Evolutionary conservation across 2,329 filamentous ascomycete genomes (phyloP).

Genomic region (Aureobasidium sp.): DNA sequence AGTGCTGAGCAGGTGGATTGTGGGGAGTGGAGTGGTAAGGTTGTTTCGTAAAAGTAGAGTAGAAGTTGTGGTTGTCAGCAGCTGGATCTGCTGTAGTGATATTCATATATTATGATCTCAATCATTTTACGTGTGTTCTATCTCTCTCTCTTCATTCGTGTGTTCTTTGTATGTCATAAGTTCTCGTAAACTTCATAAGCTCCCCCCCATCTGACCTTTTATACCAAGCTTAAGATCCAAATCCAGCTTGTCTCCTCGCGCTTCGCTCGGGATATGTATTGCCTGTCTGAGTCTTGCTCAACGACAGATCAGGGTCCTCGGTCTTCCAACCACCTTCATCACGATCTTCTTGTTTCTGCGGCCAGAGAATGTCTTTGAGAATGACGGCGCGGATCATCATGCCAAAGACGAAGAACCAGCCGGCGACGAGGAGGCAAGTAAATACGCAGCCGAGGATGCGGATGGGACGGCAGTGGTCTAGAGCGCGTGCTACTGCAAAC

Average conservation of each 20-base stretch:
- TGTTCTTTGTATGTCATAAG: background rate
- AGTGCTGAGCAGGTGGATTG: conserved; percentile 26
- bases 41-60: background rate
- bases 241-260: background rate
- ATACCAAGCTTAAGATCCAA: no score
- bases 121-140: no score
- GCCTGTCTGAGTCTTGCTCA: background rate
- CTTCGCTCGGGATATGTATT: background rate
- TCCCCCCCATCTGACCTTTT: no score
- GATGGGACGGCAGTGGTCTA: conserved; percentile 41
- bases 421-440: conserved; percentile 54
- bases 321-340: conserved; percentile 49
- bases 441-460: conserved; percentile 60
- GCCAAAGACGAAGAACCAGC: conserved; percentile 59
- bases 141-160: no score
- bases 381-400: conserved; percentile 64
- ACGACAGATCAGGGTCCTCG: background rate
- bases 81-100: background rate
- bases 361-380: conserved; percentile 64
- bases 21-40: conserved; percentile 2
- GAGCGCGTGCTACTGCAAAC: conserved; percentile 54
- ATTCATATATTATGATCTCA: no score
- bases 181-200: background rate
- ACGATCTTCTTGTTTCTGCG: conserved; percentile 58
- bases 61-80: background rate